Evolutionary conservation across 164 flowering plant genomes (phyloP).

Genomic region (Macadamia tetraphylla): DNA sequence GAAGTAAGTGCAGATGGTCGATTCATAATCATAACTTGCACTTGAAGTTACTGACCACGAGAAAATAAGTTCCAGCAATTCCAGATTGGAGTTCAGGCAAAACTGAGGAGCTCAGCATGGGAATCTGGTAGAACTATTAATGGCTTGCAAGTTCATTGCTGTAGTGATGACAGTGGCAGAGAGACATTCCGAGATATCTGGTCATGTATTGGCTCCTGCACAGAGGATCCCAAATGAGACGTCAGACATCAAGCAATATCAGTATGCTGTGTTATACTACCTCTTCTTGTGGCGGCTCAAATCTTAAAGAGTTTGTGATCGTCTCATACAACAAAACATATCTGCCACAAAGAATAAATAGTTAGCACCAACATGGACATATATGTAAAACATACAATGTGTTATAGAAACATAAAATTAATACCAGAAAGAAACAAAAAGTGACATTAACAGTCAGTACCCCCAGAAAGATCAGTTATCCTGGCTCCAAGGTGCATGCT

Average conservation of each 20-base stretch:
- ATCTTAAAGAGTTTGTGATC: constrained; percentile 61
- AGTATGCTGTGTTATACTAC: constrained; percentile 23
- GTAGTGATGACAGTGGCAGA: constrained; percentile 47
- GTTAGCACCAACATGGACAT: neutral
- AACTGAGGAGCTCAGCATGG: no score
- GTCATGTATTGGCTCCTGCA: constrained; percentile 79
- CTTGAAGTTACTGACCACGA: no score
- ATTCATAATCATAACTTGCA: no score
- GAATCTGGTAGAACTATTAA: no score
- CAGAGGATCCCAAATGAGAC: constrained; percentile 3
- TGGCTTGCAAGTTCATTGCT: constrained; percentile 2
- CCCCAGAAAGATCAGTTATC: no score
- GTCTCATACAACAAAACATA: constrained; percentile 84
- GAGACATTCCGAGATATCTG: constrained; percentile 71
- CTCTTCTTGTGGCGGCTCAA: constrained; percentile 51
- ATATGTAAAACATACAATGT: neutral
- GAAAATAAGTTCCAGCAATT: no score
- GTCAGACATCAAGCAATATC: neutral
- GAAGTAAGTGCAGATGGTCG: no score
- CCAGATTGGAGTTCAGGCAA: no score
- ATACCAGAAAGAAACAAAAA: no score
- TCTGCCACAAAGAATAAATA: constrained; percentile 32
- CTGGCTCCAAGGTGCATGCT: no score
- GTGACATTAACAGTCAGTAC: no score
- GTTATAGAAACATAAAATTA: neutral